Base-by-base conservation (phyloP, 495 filamentous ascomycete species). In the Aspergillus panamensis region DNA sequence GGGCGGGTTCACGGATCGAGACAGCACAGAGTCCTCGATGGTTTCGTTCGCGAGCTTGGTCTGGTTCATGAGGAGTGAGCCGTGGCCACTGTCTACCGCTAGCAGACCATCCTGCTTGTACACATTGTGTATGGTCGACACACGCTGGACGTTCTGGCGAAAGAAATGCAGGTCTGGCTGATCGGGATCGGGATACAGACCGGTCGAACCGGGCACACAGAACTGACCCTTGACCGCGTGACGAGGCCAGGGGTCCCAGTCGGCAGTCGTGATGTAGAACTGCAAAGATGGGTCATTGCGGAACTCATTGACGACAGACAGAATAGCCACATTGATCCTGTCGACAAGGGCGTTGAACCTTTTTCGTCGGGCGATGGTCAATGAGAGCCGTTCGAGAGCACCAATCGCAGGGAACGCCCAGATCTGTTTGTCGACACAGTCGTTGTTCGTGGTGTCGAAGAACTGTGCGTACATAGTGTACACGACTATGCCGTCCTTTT, bases 311-410 rank as follows among this genome's bases (percentile, higher is more conserved):
- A 69, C 58, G 1, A 58, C 58, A 2, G 53, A 49, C 20, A 51
- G 42, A 21, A 73, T 61, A 1, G 49, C 42, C 0, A 48, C 8
- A 57, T 73, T 71, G 56, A 63, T 63, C 3, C 60, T 43, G 1
- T 5, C 33, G 14, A 71, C 66, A 14, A 73, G 54, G 0, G 30
- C 49, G 60, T 71, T 71, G 58, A 68, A 68, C 20, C 21, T 58
- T 12, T 48, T 13, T 16, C 69, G 69, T 1, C 58, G 62, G 0
- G 57, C 63, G 1, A 51, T 48, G 1, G 64, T 67, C 44, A 73
- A 53, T 35, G 43, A 45, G 10, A 50, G 20, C 6, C 31, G 7
- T 10, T 21, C 14, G 8, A 10, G n/a, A 12, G 32, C 12, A 10
- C 21, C 16, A 17, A 59, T 14, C 30, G 49, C n/a, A n/a, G 32